Base-by-base conservation (phyloP, 257 asterid species). In the Misopates orontium region DNA sequence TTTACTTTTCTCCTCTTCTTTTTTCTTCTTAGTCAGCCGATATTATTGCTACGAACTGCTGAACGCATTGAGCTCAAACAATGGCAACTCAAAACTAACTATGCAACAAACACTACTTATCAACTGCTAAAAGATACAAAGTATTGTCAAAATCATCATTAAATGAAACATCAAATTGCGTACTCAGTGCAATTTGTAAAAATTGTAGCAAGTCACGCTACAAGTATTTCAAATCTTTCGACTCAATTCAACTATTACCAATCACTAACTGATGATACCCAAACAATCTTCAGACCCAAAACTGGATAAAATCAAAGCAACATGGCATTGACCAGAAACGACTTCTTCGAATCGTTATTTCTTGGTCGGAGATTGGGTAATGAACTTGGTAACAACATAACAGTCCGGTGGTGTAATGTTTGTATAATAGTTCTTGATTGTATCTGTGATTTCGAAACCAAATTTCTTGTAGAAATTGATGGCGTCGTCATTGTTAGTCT, bases 401-500 rank as follows among this genome's bases (percentile, higher is more conserved):
- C 99, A 90, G 70, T 90, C 95, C 16, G 96, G 95, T 22, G 97
- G 97, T 15, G 95, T 86, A 12, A 90, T 90, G 60, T 94, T 90
- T 49, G 87, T 83, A 69, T 90, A 94, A 67, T 90, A 94, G 82
- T 90, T 94, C 61, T 75, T 82, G 77, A 94, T 88, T 22, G 95
- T 90, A 13, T 82, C 95, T 12, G 99, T 86, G 75, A 90, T 87
- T 73, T 86, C 95, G 24, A 94, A 94, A 45, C 92, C 95, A 5
- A 88, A 90, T 71, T 90, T 94, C 89, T 82, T 75, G 83, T 90
- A 94, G 82, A 90, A 94, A 57, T 85, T 86, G 79, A 94, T 94
- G 68, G 93, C 99, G 10, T 94, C 95, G 11, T 93, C 95, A 23
- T 90, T 93, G 82, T 84, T 90, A 6, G 95, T 94, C 86, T 90